Base-by-base conservation (phyloP, 192 early-diverging fungal species). In the Coemansia sp. region DNA sequence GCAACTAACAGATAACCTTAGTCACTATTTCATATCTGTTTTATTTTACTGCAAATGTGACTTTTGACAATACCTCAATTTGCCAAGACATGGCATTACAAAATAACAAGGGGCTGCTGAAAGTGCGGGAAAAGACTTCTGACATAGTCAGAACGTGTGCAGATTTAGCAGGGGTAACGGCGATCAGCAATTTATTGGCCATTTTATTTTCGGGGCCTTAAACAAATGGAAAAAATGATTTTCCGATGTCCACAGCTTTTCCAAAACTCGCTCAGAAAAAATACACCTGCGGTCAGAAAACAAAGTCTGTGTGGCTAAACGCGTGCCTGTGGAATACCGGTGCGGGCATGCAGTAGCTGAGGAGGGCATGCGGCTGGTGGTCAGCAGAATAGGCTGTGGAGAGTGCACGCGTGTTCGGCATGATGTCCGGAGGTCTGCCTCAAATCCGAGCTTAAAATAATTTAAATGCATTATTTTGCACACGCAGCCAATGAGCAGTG, bases 91-190 rank as follows among this genome's bases (percentile, higher is more conserved):
- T 6, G 32, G 1, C 41, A 45, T 12, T 45, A n/a, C 15, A 45
- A 45, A 45, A 45, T 45, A 45, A 45, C 41, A 12, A 7, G 17
- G 48, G 43, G n/a, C 43, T 12, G 12, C 43, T 47, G 14, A 47
- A 45, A 47, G 43, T 47, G 43, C 43, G 43, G 43, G 43, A 47
- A 47, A 47, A n/a, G n/a, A 47, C n/a, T 19, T 49, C 48, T 17
- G n/a, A 49, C 48, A 19, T 4, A 49, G 48, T 17, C 48, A 49
- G 48, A 49, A 7, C 48, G 5, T n/a, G 12, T 48, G 12, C 15
- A 17, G n/a, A 17, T 47, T 5, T 12, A 47, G 14, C 15, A 17
- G 48, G 48, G 48, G 48, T n/a, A 8, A 17, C 2, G 48, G 12
- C 48, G 48, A 49, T 49, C 48, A 17, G n/a, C 48, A 21, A 9